Base-by-base conservation (phyloP, 2,329 filamentous ascomycete genomes). In the Verticillium alfalfae region DNA sequence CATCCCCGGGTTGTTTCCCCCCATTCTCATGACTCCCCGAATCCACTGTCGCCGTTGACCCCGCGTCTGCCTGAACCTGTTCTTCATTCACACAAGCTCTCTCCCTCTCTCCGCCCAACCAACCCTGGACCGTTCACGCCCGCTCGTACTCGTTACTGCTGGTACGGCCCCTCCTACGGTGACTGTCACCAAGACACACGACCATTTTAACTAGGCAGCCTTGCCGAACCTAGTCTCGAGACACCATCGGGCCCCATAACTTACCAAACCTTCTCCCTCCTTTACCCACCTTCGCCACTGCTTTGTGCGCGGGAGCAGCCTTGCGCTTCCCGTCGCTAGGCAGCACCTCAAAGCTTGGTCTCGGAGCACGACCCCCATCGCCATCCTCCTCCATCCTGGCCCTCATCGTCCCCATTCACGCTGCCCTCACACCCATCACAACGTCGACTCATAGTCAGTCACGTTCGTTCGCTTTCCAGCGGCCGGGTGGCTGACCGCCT, bases 331-430 rank as follows among this genome's bases (percentile, higher is more conserved):
- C 45, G 45, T 52, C 45, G 45, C 45, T 52, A 52, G 45, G n/a
- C 45, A 52, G 45, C 45, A 18, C 45, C 26, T 52, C 22, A 18
- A 18, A 52, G 45, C 45, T 52, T 52, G 45, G 45, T 18, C 12
- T 10, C 13, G n/a, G 45, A 52, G 45, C 45, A 52, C 45, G 45
- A 52, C 45, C 45, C 45, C 45, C 65, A 2, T 56, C 64, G 2
- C 59, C 62, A 31, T 31, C 26, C 2, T 31, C 26, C 26, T 31
- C 26, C 26, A 31, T 57, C 61, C 12, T 66, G 63, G 7, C 41
- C 66, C n/a, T 67, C 62, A 3, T 68, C 66, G 16, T 67, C 62
- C 3, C 67, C 66, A 41, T 73, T 72, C 16, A 71, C 72, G 52
- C 71, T 68, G n/a, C 61, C 61, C 38, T 74, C 66, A 37, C 67